Conservation (phyloP, 768 basidiomycete genomes). For the Cytidiella melzeri region DNA sequence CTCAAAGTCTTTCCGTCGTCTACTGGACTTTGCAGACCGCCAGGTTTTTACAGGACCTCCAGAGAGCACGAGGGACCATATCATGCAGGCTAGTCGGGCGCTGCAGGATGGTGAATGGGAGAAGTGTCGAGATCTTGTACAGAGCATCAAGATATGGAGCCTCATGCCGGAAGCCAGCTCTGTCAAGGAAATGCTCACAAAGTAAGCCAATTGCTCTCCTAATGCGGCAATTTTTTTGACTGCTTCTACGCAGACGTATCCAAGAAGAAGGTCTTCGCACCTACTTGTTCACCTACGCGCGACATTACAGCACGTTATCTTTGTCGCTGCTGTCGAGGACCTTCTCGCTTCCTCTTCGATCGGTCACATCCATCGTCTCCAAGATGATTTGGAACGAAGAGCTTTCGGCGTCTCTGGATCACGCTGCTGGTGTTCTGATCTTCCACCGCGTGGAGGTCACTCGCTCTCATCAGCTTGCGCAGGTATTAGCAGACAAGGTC, state of each 20-base stretch:
- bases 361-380: constrained; percentile 87
- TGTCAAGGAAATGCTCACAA: constrained; percentile 93
- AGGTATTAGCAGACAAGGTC: constrained; percentile 84
- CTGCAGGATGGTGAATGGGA: constrained; percentile 97
- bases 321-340: constrained; percentile 81
- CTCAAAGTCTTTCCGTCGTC: constrained; percentile 93
- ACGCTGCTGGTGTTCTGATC: constrained; percentile 82
- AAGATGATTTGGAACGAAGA: constrained; percentile 99
- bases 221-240: constrained; percentile 2
- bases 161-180: constrained; percentile 83
- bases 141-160: constrained; percentile 97
- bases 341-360: constrained; percentile 74
- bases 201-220: constrained; percentile 42
- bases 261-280: constrained; percentile 97
- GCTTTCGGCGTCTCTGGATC: constrained; percentile 87
- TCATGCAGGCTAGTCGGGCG: constrained; percentile 98
- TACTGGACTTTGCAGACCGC: constrained; percentile 94
- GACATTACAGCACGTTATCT: constrained; percentile 88
- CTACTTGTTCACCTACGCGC: constrained; percentile 96
- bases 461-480: constrained; percentile 85
- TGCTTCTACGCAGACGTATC: constrained; percentile 62
- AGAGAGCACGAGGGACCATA: constrained; percentile 98
- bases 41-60: constrained; percentile 98
- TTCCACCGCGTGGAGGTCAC: constrained; percentile 91
- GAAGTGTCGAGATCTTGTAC: constrained; percentile 85